Percentiles rank a stretch among this genome's conserved stretches.
Conservation (phyloP, 495 filamentous ascomycete genomes). For the Penicillium ochrochloron region DNA sequence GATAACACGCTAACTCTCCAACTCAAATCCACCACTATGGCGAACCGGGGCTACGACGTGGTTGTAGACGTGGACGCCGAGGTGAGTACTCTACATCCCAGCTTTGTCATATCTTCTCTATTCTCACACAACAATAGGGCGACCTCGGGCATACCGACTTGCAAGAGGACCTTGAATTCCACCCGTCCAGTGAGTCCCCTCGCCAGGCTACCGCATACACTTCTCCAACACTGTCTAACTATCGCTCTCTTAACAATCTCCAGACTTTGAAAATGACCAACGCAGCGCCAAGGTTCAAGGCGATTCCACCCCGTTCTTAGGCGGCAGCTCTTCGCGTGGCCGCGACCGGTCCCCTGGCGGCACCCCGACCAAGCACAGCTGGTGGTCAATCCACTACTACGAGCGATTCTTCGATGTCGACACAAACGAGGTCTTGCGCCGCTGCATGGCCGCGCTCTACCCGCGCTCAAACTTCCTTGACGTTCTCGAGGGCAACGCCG, state of each 20-base stretch:
- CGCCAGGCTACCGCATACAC: background rate
- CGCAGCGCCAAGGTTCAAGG: slow-evolving; percentile 61
- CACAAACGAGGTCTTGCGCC: slow-evolving; percentile 80
- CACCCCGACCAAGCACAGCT: slow-evolving; percentile 74
- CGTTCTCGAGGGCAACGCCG: slow-evolving; percentile 94
- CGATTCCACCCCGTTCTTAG: slow-evolving; percentile 64
- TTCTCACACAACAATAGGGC: slow-evolving; percentile 61
- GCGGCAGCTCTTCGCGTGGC: slow-evolving; percentile 51
- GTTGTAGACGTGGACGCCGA: slow-evolving; percentile 97
- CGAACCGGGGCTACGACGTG: slow-evolving; percentile 90
- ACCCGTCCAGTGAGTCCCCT: slow-evolving; percentile 74
- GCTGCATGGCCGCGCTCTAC: slow-evolving; percentile 83
- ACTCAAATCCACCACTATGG: slow-evolving; percentile 58
- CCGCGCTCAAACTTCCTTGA: slow-evolving; percentile 94
- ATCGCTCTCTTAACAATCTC: background rate
- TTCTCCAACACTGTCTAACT: slow-evolving; percentile 5
- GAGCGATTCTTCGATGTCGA: slow-evolving; percentile 98
- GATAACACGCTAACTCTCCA: slow-evolving; percentile 21
- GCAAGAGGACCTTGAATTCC: slow-evolving; percentile 98
- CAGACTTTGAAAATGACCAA: slow-evolving; percentile 61
- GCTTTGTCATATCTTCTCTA: background rate
- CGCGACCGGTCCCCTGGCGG: slow-evolving; percentile 51
- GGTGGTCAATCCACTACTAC: slow-evolving; percentile 94
- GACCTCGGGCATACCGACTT: slow-evolving; percentile 98
- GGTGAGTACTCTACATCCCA: slow-evolving; percentile 46